Evolutionary conservation across 306 rosid genomes (phyloP).

Genomic region (Astragalus glycyphyllos): DNA sequence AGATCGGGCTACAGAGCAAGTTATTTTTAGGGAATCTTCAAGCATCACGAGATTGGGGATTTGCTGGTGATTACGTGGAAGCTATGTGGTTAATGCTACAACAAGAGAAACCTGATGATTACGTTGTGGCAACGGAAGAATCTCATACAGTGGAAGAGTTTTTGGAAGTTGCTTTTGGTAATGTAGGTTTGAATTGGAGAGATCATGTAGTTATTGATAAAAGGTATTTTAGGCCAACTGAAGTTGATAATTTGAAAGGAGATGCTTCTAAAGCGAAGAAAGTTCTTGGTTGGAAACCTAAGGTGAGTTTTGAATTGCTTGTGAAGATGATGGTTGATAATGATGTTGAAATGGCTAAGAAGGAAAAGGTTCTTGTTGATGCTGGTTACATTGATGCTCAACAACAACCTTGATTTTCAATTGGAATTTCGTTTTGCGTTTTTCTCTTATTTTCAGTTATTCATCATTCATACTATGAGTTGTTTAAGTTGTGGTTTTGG

Average conservation of each 20-base stretch:
- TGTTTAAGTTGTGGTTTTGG: constrained; percentile 8
- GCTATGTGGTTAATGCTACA: constrained; percentile 99
- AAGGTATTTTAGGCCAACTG: constrained; percentile 85
- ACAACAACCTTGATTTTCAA: constrained; percentile 66
- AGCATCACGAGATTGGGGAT: constrained; percentile 98
- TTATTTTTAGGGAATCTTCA: constrained; percentile 80
- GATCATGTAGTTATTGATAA: constrained; percentile 89
- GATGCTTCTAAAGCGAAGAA: constrained; percentile 81
- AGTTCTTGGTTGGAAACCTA: constrained; percentile 94
- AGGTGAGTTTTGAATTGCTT: constrained; percentile 78
- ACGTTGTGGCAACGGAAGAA: constrained; percentile 95
- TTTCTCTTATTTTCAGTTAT: constrained; percentile 20
- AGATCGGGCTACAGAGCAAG: constrained; percentile 88
- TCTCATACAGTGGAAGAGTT: constrained; percentile 96
- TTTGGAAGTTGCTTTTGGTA: constrained; percentile 81
- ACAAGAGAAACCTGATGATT: constrained; percentile 93
- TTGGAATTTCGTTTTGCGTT: too few species aligned
- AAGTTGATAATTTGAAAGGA: constrained; percentile 94
- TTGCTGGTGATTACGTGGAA: constrained; percentile 94
- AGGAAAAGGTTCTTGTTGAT: constrained; percentile 98
- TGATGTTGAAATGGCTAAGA: constrained; percentile 83
- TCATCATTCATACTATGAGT: constrained; percentile 38
- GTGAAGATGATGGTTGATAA: constrained; percentile 99
- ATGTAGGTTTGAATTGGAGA: constrained; percentile 82
- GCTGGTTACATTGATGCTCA: constrained; percentile 99